Percentiles rank a stretch among this genome's conserved stretches.
Evolutionary conservation across 805 yeast species (phyloP).

Genomic region (Diddensiella transvaalensis): DNA sequence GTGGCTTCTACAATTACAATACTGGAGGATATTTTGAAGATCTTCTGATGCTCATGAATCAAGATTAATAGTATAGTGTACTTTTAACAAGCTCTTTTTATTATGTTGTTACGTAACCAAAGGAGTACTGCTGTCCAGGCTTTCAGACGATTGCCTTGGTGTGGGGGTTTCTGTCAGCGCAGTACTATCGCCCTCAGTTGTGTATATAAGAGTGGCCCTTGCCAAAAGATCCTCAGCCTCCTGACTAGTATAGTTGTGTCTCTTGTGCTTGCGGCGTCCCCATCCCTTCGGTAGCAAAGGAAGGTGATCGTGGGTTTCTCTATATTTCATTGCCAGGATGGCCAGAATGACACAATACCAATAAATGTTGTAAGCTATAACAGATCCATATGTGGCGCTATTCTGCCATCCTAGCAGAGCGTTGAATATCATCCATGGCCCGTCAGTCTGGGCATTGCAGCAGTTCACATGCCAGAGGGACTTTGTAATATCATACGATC

Average conservation of each 20-base stretch:
- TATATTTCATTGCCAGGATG: constrained; percentile 42
- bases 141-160: constrained; percentile 13
- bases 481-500: constrained; percentile 74
- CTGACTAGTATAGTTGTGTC: background rate
- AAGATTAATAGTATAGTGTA: background rate
- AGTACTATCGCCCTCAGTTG: constrained; percentile 2
- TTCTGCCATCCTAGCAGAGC: constrained; percentile 94
- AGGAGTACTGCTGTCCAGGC: constrained; percentile 16
- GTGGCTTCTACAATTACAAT: background rate
- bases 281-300: constrained; percentile 59
- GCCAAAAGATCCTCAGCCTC: constrained; percentile 14
- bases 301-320: constrained; percentile 58
- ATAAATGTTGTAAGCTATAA: constrained; percentile 63
- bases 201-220: constrained; percentile 13
- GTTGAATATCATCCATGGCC: constrained; percentile 86
- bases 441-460: constrained; percentile 90
- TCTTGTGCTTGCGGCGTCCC: constrained; percentile 43
- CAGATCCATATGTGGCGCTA: constrained; percentile 87
- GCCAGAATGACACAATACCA: constrained; percentile 55
- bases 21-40: background rate
- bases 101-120: constrained; percentile 6
- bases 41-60: background rate
- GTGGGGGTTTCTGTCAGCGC: background rate
- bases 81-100: background rate
- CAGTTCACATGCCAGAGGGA: constrained; percentile 95